Evolutionary conservation across 2,329 filamentous ascomycete genomes (phyloP), one percentile per base, ranked within the genome.

Genomic region (Neonectria hederae): DNA sequence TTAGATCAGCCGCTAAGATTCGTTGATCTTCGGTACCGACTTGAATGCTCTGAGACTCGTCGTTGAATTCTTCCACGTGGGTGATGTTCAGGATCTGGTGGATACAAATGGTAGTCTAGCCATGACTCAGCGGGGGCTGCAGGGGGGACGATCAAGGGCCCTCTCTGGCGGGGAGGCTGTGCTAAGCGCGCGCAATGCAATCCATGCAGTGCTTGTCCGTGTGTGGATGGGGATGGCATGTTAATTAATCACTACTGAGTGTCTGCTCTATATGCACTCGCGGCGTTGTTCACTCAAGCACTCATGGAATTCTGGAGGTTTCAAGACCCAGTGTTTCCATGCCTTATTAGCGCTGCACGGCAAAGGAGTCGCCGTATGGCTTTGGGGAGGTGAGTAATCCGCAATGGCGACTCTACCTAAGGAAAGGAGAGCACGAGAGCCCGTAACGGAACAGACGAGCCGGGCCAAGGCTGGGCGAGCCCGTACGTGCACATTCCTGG

Each of bases 401-500:
- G 38, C 19, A n/a, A 42, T 19, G 19, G n/a, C 38, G 38, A 19
- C 38, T 42, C n/a, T 46, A 14, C 43, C 14, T 7, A 4, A 13
- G 6, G 9, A 3, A 13, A 9, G 21, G 21, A 48, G 54, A 38
- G 22, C 40, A 45, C 22, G 19, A 19, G 11, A 26, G 26, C 42
- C 49, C 48, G 19, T 28, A 48, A 43, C 55, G 61, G 61, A 59
- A 49, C n/a, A 35, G 43, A n/a, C 10, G 35, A 59, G 61, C 61
- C 55, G 61, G 49, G 61, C 61, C 61, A 63, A 59, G 61, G 8
- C 46, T 49, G 45, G 45, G 45, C 45, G 45, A 35, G 38, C 30
- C 10, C 24, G 53, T 49, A 54, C 54, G 24, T 32, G 58, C 70
- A 69, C 70, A 69, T 73, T 63, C 65, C 62, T 72, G 58, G 67